Percentiles rank a stretch among this genome's conserved stretches.
Conservation (phyloP, 2,329 filamentous ascomycete species). For the Leptosphaerulina australis region DNA sequence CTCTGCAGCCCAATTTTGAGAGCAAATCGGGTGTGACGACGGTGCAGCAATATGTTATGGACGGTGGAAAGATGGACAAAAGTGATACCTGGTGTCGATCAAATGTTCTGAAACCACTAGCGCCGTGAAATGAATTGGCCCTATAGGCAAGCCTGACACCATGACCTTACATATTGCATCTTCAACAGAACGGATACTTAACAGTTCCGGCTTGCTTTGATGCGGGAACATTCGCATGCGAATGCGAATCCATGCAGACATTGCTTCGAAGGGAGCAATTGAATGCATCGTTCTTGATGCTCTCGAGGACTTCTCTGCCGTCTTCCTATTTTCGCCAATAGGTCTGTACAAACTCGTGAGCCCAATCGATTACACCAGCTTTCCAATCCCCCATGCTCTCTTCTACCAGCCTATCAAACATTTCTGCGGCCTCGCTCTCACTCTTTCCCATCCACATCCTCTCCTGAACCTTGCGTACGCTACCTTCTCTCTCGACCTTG, state of each 20-base stretch:
- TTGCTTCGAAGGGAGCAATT: too few species aligned
- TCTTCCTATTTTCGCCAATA: slow-evolving; percentile 73
- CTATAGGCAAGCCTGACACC: too few species aligned
- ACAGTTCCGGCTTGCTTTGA: too few species aligned
- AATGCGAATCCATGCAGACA: too few species aligned
- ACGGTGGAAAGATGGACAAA: background rate
- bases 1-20: background rate
- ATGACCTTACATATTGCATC: too few species aligned
- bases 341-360: slow-evolving; percentile 87
- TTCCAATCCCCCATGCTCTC: slow-evolving; percentile 83
- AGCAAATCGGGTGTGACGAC: background rate
- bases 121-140: background rate
- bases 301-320: too few species aligned
- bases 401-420: slow-evolving; percentile 88
- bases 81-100: background rate
- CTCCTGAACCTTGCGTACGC: slow-evolving; percentile 92
- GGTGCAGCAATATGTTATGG: background rate
- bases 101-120: background rate
- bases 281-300: too few species aligned
- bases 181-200: too few species aligned
- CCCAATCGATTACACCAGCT: slow-evolving; percentile 89
- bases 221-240: too few species aligned
- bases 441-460: slow-evolving; percentile 88
- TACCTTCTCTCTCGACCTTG: slow-evolving; percentile 87
- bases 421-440: slow-evolving; percentile 88